Conservation (phyloP, 2,329 filamentous ascomycete species). For the Sarocladium strictum region DNA sequence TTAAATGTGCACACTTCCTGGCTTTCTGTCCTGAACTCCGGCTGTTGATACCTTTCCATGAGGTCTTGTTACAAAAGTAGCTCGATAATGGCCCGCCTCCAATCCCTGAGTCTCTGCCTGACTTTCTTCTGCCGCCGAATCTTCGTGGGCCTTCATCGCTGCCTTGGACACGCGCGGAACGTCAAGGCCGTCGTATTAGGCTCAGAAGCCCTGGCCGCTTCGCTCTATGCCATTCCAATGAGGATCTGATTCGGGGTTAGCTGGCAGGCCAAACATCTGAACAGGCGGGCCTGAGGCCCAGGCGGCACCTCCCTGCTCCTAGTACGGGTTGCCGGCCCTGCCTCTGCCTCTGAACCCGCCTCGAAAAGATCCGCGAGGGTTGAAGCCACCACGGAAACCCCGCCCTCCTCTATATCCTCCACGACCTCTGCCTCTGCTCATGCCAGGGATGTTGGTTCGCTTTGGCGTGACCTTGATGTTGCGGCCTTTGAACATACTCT, state of each 20-base stretch:
- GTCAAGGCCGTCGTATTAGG: too few relatives aligned
- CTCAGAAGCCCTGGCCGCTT: background rate
- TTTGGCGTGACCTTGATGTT: slow-evolving; percentile 95
- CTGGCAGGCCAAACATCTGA: background rate
- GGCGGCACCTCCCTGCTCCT: slow-evolving; percentile 29
- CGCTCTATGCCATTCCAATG: background rate
- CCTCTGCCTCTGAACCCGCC: slow-evolving; percentile 63
- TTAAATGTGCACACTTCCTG: background rate
- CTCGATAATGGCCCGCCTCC: too few relatives aligned
- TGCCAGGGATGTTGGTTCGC: slow-evolving; percentile 92
- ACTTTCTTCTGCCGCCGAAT: background rate
- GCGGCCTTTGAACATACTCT: slow-evolving; percentile 90
- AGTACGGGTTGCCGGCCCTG: slow-evolving; percentile 63
- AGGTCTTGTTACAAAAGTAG: background rate
- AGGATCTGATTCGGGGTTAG: slow-evolving; percentile 4
- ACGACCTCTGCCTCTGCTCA: slow-evolving; percentile 72
- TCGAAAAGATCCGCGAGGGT: slow-evolving; percentile 54
- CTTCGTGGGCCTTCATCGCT: too few relatives aligned
- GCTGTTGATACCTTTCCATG: background rate
- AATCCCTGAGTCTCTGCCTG: background rate
- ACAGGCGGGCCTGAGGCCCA: slow-evolving; percentile 1
- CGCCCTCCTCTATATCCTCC: slow-evolving; percentile 48
- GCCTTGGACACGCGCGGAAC: too few relatives aligned
- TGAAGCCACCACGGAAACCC: slow-evolving; percentile 33
- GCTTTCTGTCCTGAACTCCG: slow-evolving; percentile 9